Evolutionary conservation across 176 grass and related monocot genomes (phyloP).

Genomic region (Aechmea fasciata): DNA sequence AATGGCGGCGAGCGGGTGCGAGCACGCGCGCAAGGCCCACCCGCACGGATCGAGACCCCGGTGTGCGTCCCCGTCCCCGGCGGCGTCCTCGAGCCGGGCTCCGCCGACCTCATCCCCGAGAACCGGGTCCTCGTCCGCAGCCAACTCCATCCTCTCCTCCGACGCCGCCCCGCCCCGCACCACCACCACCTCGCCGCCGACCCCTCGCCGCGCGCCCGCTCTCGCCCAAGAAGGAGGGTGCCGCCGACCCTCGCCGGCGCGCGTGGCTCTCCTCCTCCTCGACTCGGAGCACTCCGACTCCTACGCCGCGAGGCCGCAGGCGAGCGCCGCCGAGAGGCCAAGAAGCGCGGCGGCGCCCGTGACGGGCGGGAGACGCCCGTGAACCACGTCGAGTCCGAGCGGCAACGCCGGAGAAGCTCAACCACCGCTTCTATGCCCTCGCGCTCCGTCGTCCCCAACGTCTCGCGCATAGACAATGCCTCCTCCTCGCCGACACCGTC

Average conservation of each 20-base stretch:
- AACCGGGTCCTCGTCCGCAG: conserved; percentile 14
- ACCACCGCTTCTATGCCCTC: conserved; percentile 44
- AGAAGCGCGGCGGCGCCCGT: conserved; percentile 33
- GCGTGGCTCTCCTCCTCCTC: conserved; percentile 5
- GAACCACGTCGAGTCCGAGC: conserved; percentile 40
- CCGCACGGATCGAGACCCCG: conserved; percentile 20
- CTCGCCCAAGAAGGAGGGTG: neutral
- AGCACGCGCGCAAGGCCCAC: conserved; percentile 21
- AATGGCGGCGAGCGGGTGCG: conserved; percentile 10
- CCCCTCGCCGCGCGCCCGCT: neutral
- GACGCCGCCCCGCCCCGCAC: neutral
- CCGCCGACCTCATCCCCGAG: conserved; percentile 14
- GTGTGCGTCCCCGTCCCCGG: conserved; percentile 22
- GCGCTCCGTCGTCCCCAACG: conserved; percentile 35
- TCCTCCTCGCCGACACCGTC: conserved; percentile 31
- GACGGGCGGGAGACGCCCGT: conserved; percentile 21
- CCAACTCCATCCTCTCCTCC: conserved; percentile 16
- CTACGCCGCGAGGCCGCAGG: neutral
- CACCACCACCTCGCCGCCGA: neutral
- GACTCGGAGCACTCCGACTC: no score
- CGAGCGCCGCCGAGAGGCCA: neutral
- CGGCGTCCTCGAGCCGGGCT: conserved; percentile 28
- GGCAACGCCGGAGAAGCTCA: conserved; percentile 34
- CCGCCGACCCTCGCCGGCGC: neutral
- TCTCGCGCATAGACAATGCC: conserved; percentile 46